phyloP scores from a whole-genome alignment of 192 early-diverging fungal species.

The Mortierella claussenii region DNA sequence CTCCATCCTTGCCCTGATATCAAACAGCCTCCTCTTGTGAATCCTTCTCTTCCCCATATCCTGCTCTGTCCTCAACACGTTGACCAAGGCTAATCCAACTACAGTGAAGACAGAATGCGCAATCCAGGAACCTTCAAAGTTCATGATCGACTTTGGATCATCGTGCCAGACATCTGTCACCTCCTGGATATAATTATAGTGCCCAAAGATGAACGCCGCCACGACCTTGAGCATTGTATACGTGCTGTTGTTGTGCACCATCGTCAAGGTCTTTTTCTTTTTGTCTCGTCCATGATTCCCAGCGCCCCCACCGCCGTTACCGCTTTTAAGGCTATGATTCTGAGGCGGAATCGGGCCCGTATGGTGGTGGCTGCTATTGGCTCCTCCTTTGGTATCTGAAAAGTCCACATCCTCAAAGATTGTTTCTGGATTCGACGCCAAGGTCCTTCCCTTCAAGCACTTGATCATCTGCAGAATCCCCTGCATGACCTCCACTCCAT shows the following conservation, averaged over 20 bases:
- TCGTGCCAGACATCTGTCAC: constrained; percentile 42
- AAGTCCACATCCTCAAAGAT: constrained; percentile 46
- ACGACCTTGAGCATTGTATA: constrained; percentile 43
- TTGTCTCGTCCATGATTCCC: neutral
- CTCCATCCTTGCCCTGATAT: constrained; percentile 22
- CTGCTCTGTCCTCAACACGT: constrained; percentile 20
- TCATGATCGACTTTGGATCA: constrained; percentile 49
- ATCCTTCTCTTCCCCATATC: constrained; percentile 5
- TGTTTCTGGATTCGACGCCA: constrained; percentile 26
- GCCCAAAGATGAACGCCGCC: constrained; percentile 32
- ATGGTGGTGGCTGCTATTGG: neutral
- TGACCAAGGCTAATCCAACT: constrained; percentile 19
- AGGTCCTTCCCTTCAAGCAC: constrained; percentile 37
- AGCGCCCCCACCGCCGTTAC: neutral
- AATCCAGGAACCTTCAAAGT: constrained; percentile 45
- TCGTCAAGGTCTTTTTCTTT: constrained; percentile 1
- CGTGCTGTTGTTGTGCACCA: constrained; percentile 47
- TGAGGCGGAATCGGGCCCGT: no score
- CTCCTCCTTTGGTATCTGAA: constrained; percentile 20
- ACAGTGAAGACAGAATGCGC: constrained; percentile 35
- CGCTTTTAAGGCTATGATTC: neutral
- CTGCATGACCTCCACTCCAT: constrained; percentile 51
- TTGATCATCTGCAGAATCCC: constrained; percentile 46
- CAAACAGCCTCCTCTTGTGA: constrained; percentile 8
- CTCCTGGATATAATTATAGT: constrained; percentile 30